Conservation (phyloP, 1,284 basidiomycete species). For the Trichosporon sp. region DNA sequence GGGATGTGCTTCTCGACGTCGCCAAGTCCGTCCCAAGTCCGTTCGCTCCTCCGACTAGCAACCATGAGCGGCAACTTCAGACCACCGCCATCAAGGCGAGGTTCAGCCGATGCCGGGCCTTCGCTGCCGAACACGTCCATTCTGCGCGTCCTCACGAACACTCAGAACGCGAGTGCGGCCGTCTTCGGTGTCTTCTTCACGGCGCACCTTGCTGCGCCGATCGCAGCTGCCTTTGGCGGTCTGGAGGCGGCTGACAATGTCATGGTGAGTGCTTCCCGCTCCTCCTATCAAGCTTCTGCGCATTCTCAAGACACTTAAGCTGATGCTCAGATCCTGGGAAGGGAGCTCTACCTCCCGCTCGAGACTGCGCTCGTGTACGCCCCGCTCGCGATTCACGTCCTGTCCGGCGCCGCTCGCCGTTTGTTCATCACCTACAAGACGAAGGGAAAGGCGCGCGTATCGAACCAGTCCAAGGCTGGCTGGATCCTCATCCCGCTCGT, state of each 20-base stretch:
- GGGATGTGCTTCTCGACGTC: neutral
- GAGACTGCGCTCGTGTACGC: constrained; percentile 47
- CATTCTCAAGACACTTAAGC: neutral
- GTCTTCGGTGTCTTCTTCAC: constrained; percentile 49
- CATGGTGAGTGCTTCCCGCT: constrained; percentile 36
- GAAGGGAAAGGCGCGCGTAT: constrained; percentile 22
- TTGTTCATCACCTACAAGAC: constrained; percentile 32
- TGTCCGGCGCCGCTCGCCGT: constrained; percentile 38
- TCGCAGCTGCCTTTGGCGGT: constrained; percentile 47
- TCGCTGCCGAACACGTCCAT: constrained; percentile 25
- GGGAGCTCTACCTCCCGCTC: constrained; percentile 49
- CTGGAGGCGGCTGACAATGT: constrained; percentile 42
- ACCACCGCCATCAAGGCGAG: neutral
- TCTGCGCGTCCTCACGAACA: constrained; percentile 46
- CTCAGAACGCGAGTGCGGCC: constrained; percentile 51
- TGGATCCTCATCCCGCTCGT: constrained; percentile 42
- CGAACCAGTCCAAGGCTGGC: constrained; percentile 37
- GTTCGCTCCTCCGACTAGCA: neutral
- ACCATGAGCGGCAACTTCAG: neutral
- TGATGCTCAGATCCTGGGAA: constrained; percentile 42
- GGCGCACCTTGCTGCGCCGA: constrained; percentile 50
- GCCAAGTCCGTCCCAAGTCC: neutral
- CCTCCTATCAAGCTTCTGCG: too few relatives aligned
- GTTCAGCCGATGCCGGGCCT: constrained; percentile 9
- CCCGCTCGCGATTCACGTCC: constrained; percentile 45